Evolutionary conservation across 1,139 yeast genomes (phyloP), one percentile per base, ranked within the genome.

Genomic region (Candida pseudoviswanathii): DNA sequence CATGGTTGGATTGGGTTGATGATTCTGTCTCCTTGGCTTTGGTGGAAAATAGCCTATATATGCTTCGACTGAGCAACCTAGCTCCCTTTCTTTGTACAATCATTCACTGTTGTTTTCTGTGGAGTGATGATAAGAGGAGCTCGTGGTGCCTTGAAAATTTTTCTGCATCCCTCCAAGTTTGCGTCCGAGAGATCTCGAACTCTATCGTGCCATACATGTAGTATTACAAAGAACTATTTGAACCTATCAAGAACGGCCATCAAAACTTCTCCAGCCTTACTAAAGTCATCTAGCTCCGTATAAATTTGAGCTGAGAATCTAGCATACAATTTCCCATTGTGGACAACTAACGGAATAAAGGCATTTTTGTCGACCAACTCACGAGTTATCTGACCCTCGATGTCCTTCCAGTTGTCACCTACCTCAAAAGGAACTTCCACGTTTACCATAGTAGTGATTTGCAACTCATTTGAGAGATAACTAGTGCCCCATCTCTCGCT

Each of bases 241-340:
- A 32, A 32, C 34, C 25, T 27, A 2, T 40, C 34, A 29, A 40
- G 22, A 10, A 27, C 43, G 11, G 54, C 44, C 4, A 58, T 53
- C 16, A 67, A 57, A 3, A 56, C 64, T 5, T 70, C 71, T 33
- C 73, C 63, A 2, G 81, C 84, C 47, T 65, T 61, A 40, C 68
- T 72, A 59, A 74, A 85, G 58, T 85, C 90, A 5, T 66, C 67
- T 31, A 78, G 57, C 40, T 81, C 86, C 53, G 81, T 78, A 61
- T 83, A 85, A 8, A 82, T 65, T 57, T 85, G 88, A 37, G 82
- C 82, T 41, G 85, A 78, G 52, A 83, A 78, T 52, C 92, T 74
- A 16, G 76, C 70, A 58, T 73, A 77, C 39, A 78, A 50, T 38
- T 65, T 63, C 1, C 70, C 78, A 40, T 75, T 68, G 58, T 79